Evolutionary conservation across 495 filamentous ascomycete species (phyloP), one percentile per base, ranked within the genome.

Genomic region (Penicillium ucsense): DNA sequence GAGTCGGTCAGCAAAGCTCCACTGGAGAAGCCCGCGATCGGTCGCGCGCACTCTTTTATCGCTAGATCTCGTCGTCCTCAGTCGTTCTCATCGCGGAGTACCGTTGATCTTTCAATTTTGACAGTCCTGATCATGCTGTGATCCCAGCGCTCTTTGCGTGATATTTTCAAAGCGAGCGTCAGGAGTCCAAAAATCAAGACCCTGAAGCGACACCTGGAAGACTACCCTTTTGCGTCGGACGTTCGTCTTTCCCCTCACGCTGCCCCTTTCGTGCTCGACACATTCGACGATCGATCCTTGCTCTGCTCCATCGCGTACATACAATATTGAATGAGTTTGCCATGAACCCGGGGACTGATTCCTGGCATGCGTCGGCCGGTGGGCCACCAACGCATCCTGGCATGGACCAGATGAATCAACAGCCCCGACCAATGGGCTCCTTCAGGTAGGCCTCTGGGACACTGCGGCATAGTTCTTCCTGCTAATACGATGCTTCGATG

Each of bases 331-430:
- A 61, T 65, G 60, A 44, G 40, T 39, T 51, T 43, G 63, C 45
- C 56, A 74, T 74, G 68, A 72, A 72, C 54, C 59, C 70, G 59
- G 68, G 70, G 55, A 72, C 66, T 50, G 68, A 74, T 65, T 68
- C 60, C 54, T 74, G 68, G 70, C 70, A 72, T 60, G 64, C 63
- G 47, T 59, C 68, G 43, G 57, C 55, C 33, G 67, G 67, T 56
- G 68, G 68, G 47, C 64, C 65, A 30, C 68, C 70, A 49, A 64
- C 67, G 53, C 71, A 70, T 57, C 63, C 68, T 55, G 55, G 60
- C 48, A 67, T 74, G 64, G 71, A 74, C 46, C 69, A 70, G 41
- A 66, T 72, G 59, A 69, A 61, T 50, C 69, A 71, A 52, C 68
- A 66, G 46, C 64, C 67, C 59, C 68, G 71, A 39, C 61, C 67